Conservation (phyloP, 306 rosid species). For the Elaeagnus macrophylla region DNA sequence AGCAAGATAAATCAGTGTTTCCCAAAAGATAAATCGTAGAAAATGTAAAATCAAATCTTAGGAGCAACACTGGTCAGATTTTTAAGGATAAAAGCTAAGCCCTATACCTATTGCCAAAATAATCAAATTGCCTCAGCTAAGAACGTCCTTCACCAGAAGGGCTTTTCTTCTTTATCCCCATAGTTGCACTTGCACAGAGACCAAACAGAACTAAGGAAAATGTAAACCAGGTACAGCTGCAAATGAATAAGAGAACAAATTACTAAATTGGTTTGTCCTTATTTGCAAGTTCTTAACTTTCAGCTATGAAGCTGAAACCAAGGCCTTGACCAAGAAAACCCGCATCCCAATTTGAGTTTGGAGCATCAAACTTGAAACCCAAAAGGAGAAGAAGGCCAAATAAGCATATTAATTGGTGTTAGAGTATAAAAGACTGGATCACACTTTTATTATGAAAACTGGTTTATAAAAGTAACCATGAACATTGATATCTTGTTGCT, state of each 20-base stretch:
- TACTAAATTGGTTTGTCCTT: constrained; percentile 9
- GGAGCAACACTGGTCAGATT: not conserved
- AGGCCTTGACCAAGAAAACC: constrained; percentile 15
- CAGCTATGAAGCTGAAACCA: constrained; percentile 18
- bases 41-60: constrained; percentile 3
- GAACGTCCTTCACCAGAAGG: not conserved
- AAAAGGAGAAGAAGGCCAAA: constrained; percentile 27
- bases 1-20: not conserved
- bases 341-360: constrained; percentile 14
- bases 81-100: not conserved
- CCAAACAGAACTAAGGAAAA: constrained; percentile 17
- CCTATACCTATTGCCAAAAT: constrained; percentile 1
- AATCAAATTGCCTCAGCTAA: constrained; percentile 15
- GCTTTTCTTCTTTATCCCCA: constrained; percentile 2
- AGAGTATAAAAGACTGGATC: too few relatives aligned
- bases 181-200: constrained; percentile 21
- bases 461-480: too few relatives aligned
- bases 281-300: not conserved
- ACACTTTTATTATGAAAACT: too few relatives aligned
- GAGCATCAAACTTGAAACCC: constrained; percentile 20
- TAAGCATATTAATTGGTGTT: constrained; percentile 17
- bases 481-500: too few relatives aligned
- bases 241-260: not conserved
- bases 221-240: constrained; percentile 11
- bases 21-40: not conserved